These are phyloP conservation scores for Alternaria incomplexa DNA, from an alignment of 2,329 filamentous ascomycete genomes.

Conservation along the genomic window DNA sequence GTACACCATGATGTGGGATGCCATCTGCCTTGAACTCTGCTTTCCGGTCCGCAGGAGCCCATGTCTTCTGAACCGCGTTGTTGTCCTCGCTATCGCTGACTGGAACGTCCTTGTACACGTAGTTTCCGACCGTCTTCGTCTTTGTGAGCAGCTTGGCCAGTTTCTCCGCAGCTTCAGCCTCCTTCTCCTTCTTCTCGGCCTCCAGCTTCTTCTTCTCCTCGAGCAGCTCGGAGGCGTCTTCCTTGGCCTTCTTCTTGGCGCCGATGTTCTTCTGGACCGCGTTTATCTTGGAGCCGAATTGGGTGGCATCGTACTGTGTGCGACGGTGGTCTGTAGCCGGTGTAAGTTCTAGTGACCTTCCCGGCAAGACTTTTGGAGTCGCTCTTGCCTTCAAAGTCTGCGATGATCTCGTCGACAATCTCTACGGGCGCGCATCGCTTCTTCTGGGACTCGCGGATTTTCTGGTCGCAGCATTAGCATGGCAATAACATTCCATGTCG, in stretches of 20 bases:
- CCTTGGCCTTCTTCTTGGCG: conserved; percentile 88
- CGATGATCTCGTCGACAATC: conserved; percentile 88
- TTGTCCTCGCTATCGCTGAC: conserved; percentile 87
- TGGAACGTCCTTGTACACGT: conserved; percentile 88
- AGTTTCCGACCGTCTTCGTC: conserved; percentile 84
- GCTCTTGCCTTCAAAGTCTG: conserved; percentile 68
- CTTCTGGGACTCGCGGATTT: conserved; percentile 89
- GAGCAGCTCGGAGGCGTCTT: conserved; percentile 81
- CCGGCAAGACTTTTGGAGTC: not conserved
- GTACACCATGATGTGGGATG: conserved; percentile 94
- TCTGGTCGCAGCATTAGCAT: conserved; percentile 35
- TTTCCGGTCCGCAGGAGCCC: conserved; percentile 76
- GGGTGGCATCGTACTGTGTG: conserved; percentile 78
- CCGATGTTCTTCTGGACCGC: conserved; percentile 88
- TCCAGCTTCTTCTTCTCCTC: conserved; percentile 78
- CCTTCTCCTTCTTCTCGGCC: conserved; percentile 79
- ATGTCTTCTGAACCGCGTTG: conserved; percentile 77
- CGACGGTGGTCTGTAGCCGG: conserved; percentile 68
- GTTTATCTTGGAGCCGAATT: conserved; percentile 86
- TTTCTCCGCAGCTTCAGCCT: conserved; percentile 77
- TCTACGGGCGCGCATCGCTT: conserved; percentile 80
- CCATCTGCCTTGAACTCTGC: conserved; percentile 79
- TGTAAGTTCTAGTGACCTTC: not conserved
- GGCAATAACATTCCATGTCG: not conserved
- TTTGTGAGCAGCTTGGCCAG: conserved; percentile 76